Evolutionary conservation across 2,329 filamentous ascomycete genomes (phyloP).

Genomic region (Ophiostoma himal-ulmi): DNA sequence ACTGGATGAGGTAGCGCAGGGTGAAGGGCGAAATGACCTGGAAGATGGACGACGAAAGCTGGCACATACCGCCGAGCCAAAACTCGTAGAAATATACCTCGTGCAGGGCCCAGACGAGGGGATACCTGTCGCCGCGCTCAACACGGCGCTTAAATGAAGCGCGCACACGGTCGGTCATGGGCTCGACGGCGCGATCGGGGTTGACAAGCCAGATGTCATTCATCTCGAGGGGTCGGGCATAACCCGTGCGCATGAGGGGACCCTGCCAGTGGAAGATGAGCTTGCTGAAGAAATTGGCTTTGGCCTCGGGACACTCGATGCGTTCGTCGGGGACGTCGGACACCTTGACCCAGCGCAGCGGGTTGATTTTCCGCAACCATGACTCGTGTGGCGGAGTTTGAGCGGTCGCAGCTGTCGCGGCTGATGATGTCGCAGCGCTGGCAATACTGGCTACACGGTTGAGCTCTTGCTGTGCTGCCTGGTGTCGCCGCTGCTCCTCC

Average conservation of each 20-base stretch:
- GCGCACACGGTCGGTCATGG: slow-evolving; percentile 61
- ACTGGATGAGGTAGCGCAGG: slow-evolving; percentile 79
- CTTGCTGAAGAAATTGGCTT: slow-evolving; percentile 66
- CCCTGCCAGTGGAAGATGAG: slow-evolving; percentile 88
- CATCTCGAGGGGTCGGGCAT: slow-evolving; percentile 72
- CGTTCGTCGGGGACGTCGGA: slow-evolving; percentile 52
- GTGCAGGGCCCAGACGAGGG: slow-evolving; percentile 73
- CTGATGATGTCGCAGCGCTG: slow-evolving; percentile 3
- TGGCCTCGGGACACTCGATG: slow-evolving; percentile 60
- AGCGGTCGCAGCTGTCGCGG: background rate
- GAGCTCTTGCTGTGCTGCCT: slow-evolving; percentile 28
- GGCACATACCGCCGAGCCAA: slow-evolving; percentile 72
- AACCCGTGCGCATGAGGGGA: slow-evolving; percentile 77
- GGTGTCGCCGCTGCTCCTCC: slow-evolving; percentile 16
- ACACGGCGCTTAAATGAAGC: slow-evolving; percentile 64
- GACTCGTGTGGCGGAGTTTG: slow-evolving; percentile 39
- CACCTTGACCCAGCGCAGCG: slow-evolving; percentile 52
- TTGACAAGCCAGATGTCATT: slow-evolving; percentile 90
- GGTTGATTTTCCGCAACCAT: slow-evolving; percentile 60
- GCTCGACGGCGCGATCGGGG: slow-evolving; percentile 65
- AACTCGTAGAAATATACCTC: slow-evolving; percentile 85
- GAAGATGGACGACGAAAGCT: slow-evolving; percentile 65
- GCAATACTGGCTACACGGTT: slow-evolving; percentile 39
- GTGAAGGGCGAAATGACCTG: slow-evolving; percentile 82
- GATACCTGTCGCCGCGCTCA: slow-evolving; percentile 62